A percentile compares a stretch with the other conserved stretches of the same genome.
phyloP scores from a whole-genome alignment of 1,284 basidiomycete species.

The Fomitopsis palustris region DNA sequence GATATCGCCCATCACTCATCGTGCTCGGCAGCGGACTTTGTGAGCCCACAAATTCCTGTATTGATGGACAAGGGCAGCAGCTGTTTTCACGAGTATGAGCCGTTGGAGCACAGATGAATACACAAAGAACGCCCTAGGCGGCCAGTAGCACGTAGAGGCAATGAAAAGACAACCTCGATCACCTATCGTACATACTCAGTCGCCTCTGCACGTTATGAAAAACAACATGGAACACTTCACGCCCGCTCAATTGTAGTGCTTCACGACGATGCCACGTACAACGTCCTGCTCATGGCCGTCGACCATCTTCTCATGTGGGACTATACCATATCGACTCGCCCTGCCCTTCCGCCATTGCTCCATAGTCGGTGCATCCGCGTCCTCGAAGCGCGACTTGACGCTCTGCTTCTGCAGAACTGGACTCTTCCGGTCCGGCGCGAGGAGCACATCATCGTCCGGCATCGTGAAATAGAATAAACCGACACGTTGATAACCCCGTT shows the following conservation, averaged over 20 bases:
- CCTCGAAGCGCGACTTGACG: conserved; percentile 26
- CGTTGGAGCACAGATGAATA: too few relatives aligned
- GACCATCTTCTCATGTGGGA: conserved; percentile 27
- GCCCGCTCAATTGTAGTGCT: conserved; percentile 33
- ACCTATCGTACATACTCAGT: neutral
- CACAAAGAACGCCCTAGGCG: too few relatives aligned
- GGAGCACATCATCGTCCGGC: conserved; percentile 26
- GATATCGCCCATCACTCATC: too few relatives aligned
- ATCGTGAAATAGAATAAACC: conserved; percentile 49
- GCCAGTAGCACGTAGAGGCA: too few relatives aligned
- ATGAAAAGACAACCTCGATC: too few relatives aligned
- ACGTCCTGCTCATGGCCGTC: conserved; percentile 42
- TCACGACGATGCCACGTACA: conserved; percentile 40
- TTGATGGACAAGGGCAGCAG: too few relatives aligned
- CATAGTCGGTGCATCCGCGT: conserved; percentile 33
- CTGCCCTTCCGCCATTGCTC: conserved; percentile 35
- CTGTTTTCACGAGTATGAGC: too few relatives aligned
- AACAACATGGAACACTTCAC: neutral
- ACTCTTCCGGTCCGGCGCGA: conserved; percentile 37
- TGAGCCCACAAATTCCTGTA: too few relatives aligned
- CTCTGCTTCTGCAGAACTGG: conserved; percentile 35
- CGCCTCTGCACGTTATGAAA: neutral
- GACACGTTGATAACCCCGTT: conserved; percentile 42
- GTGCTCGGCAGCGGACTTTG: too few relatives aligned
- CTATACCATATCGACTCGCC: conserved; percentile 31